These are phyloP conservation scores for Sarocladiaceae sp. DNA, from an alignment of 2,329 filamentous ascomycete species.

Conservation along the genomic window DNA sequence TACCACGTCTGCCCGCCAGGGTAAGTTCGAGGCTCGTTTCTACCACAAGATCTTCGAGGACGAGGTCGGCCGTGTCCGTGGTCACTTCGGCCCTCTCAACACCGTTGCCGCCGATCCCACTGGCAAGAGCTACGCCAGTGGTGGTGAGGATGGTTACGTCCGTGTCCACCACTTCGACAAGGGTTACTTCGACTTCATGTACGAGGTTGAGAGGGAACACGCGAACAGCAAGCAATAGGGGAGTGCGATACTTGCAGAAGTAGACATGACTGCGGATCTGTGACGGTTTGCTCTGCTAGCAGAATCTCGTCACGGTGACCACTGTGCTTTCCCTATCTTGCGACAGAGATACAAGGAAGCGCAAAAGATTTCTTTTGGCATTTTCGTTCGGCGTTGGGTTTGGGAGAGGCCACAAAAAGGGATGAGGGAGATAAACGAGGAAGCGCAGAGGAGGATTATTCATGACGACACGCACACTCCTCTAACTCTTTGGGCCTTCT, in stretches of 20 bases:
- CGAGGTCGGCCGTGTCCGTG: conserved; percentile 93
- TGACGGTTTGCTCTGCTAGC: conserved; percentile 8
- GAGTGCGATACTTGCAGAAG: not conserved
- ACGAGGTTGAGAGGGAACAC: conserved; percentile 92
- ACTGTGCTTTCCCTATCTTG: not conserved
- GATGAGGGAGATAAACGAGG: not conserved
- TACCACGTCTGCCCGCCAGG: conserved; percentile 86
- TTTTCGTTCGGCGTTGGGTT: conserved; percentile 10
- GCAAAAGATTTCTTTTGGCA: not conserved
- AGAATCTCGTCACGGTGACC: not conserved
- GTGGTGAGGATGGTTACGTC: conserved; percentile 97
- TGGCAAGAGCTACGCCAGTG: conserved; percentile 88
- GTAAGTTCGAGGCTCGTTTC: conserved; percentile 98
- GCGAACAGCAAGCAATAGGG: conserved; percentile 39
- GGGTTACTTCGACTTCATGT: conserved; percentile 97
- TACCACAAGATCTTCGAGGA: conserved; percentile 99
- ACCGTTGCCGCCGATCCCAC: conserved; percentile 91
- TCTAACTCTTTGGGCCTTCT: conserved; percentile 5
- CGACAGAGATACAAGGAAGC: not conserved
- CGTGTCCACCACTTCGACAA: conserved; percentile 98
- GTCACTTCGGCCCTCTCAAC: conserved; percentile 96
- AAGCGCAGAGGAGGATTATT: not conserved
- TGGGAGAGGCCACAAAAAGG: conserved; percentile 4
- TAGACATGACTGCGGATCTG: conserved; percentile 12
- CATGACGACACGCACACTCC: not conserved